A percentile compares a stretch with the other conserved stretches of the same genome.
These are phyloP conservation scores for Diddensiella santjacobensis DNA, from an alignment of 805 yeast species.

Conservation along the genomic window DNA sequence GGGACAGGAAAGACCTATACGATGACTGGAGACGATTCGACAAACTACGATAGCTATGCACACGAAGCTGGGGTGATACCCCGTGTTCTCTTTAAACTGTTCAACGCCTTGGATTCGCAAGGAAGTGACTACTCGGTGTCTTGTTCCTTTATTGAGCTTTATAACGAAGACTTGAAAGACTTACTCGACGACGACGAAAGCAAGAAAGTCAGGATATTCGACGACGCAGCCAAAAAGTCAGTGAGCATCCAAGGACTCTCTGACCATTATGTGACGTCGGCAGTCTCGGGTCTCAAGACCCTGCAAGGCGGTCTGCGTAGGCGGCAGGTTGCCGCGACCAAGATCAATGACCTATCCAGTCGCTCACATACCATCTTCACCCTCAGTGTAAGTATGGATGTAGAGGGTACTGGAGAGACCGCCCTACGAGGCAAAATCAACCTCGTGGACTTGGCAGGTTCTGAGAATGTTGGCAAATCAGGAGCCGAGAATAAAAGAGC, in stretches of 20 bases:
- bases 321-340: slow-evolving; percentile 74
- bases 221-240: slow-evolving; percentile 42
- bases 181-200: slow-evolving; percentile 43
- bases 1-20: slow-evolving; percentile 81
- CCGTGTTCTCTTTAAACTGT: slow-evolving; percentile 52
- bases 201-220: slow-evolving; percentile 53
- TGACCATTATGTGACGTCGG: slow-evolving; percentile 46
- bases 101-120: slow-evolving; percentile 41
- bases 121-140: slow-evolving; percentile 60
- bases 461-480: slow-evolving; percentile 81
- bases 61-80: slow-evolving; percentile 61
- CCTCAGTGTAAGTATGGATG: slow-evolving; percentile 49
- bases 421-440: slow-evolving; percentile 57
- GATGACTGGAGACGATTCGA: slow-evolving; percentile 66
- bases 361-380: slow-evolving; percentile 81
- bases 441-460: slow-evolving; percentile 91
- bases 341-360: slow-evolving; percentile 70
- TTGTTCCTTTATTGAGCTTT: slow-evolving; percentile 78
- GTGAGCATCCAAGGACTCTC: slow-evolving; percentile 56
- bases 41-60: slow-evolving; percentile 39
- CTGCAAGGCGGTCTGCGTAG: slow-evolving; percentile 55
- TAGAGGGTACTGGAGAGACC: slow-evolving; percentile 48
- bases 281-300: slow-evolving; percentile 48
- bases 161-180: slow-evolving; percentile 82
- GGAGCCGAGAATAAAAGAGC: slow-evolving; percentile 87